A percentile compares a stretch with the other conserved stretches of the same genome.
Evolutionary conservation across 2,329 filamentous ascomycete genomes (phyloP).

Genomic region (Dactylellina drechsleri): DNA sequence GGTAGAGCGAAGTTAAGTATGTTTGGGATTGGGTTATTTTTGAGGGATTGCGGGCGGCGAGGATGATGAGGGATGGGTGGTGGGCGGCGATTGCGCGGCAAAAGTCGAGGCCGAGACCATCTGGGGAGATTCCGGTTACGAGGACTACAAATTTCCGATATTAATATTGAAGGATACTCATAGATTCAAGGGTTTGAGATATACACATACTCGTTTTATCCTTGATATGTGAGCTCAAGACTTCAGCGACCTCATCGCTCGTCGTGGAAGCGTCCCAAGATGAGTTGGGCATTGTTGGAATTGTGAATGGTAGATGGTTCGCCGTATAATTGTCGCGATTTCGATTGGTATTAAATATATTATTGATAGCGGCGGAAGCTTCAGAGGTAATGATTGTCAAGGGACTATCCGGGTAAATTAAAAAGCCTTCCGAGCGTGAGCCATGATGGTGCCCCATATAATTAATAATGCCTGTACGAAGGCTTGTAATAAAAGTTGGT

Average conservation of each 20-base stretch:
- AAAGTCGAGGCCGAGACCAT: slow-evolving; percentile 62
- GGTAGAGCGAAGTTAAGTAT: slow-evolving; percentile 60
- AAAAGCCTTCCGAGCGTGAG: not conserved
- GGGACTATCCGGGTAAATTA: not conserved
- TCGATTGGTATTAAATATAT: no score
- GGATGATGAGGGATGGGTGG: slow-evolving; percentile 63
- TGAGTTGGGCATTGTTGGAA: slow-evolving; percentile 40
- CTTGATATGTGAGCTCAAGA: slow-evolving; percentile 35
- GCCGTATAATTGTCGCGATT: not conserved
- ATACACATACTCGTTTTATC: slow-evolving; percentile 38
- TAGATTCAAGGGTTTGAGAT: not conserved
- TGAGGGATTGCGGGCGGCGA: slow-evolving; percentile 63
- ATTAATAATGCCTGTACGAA: not conserved
- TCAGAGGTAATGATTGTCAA: not conserved
- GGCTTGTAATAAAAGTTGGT: no score
- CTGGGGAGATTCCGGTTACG: slow-evolving; percentile 63
- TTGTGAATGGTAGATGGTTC: not conserved
- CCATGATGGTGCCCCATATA: not conserved
- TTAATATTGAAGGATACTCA: not conserved
- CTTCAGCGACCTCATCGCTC: slow-evolving; percentile 49
- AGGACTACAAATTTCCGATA: slow-evolving; percentile 58
- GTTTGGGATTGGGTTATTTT: slow-evolving; percentile 63
- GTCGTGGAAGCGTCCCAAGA: slow-evolving; percentile 42
- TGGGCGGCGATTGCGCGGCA: slow-evolving; percentile 62
- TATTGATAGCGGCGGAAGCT: no score